Conservation (phyloP, 1,284 basidiomycete species). For the Puccinia horiana region DNA sequence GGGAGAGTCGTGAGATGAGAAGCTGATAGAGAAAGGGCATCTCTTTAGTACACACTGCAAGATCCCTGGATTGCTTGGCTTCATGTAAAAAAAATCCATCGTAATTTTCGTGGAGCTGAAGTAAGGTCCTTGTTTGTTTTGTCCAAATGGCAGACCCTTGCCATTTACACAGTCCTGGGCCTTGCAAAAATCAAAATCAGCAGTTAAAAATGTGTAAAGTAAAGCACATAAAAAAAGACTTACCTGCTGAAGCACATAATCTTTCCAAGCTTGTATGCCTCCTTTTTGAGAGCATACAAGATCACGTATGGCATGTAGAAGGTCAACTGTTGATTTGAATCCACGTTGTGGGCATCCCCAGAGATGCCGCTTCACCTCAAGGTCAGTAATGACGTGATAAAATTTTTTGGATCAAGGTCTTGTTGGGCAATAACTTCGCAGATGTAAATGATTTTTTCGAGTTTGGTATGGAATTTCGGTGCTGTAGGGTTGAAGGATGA, state of each 20-base stretch:
- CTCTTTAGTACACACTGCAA: background rate
- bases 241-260: background rate
- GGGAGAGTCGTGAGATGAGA: background rate
- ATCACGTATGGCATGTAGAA: background rate
- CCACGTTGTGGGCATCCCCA: background rate
- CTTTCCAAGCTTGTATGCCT: background rate
- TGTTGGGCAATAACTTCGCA: background rate
- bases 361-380: background rate
- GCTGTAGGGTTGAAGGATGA: background rate
- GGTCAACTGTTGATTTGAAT: background rate
- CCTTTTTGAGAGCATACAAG: background rate
- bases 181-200: background rate
- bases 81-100: background rate
- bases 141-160: background rate
- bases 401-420: background rate
- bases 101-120: background rate
- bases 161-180: background rate
- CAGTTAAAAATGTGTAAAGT: too few relatives aligned
- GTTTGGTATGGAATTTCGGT: conserved; percentile 5
- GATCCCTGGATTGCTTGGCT: background rate
- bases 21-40: background rate
- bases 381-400: background rate
- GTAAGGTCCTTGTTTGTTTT: background rate
- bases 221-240: background rate
- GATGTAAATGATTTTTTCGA: background rate